phyloP scores from a whole-genome alignment of 768 basidiomycete genomes.

The Strobilomyces confusus region DNA sequence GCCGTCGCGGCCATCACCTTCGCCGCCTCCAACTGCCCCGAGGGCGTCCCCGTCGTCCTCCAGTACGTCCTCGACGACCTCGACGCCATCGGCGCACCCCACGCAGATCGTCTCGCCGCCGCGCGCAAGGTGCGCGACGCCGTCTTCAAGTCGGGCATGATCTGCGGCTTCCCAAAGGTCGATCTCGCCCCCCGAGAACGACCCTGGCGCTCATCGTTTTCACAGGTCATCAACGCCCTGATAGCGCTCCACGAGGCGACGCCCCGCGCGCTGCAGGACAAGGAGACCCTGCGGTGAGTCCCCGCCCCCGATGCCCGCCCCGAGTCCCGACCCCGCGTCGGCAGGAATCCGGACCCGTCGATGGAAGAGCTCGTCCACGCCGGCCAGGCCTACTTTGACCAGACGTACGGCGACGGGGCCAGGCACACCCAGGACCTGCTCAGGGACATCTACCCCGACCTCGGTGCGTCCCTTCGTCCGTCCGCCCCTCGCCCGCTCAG shows the following conservation, averaged over 20 bases:
- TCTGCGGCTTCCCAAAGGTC: constrained; percentile 58
- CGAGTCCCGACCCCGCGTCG: neutral
- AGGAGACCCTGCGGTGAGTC: constrained; percentile 42
- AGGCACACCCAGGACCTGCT: constrained; percentile 45
- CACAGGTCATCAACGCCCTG: constrained; percentile 50
- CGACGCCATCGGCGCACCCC: constrained; percentile 24
- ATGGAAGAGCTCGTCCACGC: constrained; percentile 40
- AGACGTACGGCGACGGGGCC: constrained; percentile 56
- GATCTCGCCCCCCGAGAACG: neutral
- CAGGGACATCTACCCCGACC: constrained; percentile 53
- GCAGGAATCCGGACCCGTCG: constrained; percentile 40
- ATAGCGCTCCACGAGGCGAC: constrained; percentile 46
- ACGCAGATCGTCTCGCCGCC: constrained; percentile 39
- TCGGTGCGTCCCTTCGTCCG: constrained; percentile 40
- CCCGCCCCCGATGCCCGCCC: no score
- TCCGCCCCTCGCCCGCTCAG: neutral
- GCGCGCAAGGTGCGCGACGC: constrained; percentile 58
- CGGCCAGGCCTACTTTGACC: constrained; percentile 43
- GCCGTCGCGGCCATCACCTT: constrained; percentile 55
- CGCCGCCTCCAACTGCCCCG: constrained; percentile 54
- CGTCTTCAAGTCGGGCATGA: constrained; percentile 57
- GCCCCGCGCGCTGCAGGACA: constrained; percentile 51
- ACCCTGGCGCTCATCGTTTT: neutral
- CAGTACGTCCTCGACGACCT: constrained; percentile 46
- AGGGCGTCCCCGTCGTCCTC: constrained; percentile 55